Evolutionary conservation across 106 monocot species (phyloP), one percentile per base, ranked within the genome.

Genomic region (Triglochin maritima): DNA sequence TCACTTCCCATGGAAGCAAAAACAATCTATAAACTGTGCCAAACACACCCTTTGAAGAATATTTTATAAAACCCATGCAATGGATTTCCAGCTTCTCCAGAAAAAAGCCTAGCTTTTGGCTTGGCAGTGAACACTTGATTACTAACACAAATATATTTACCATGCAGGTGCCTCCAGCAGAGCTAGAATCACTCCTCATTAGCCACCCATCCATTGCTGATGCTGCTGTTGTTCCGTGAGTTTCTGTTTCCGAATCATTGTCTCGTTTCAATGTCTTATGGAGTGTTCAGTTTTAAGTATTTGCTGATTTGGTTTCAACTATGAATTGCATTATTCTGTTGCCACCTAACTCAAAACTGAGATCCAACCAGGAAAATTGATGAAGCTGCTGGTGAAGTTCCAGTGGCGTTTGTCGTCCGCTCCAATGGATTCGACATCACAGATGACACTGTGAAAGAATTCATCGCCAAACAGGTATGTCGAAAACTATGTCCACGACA

Each of bases 171-270:
- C 86, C 94, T 46, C 94, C 94, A 7, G 94, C 94, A 4, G 94
- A 94, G 81, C 80, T 94, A 0, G 94, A 94, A 74, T 65, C 82
- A 3, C 82, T 89, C 14, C 82, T 94, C 4, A 4, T 83, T 52
- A 71, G 68, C 70, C 89, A 94, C 62, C 81, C 89, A 7, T 75
- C 76, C 46, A 85, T 94, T 48, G 80, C 77, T 4, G 94, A 94
- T 46, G 94, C 89, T 2, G 94, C 94, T 29, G 94, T 94, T 10
- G 77, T 94, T 15, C 84, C 89, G 94, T 94, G 82, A 68, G 86
- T 50, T 9, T 41, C 7, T 8, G 7, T 52, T 11, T 52, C 52
- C 11, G 3, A 17, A 3, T 4, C 7, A 10, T 8, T 43, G 11
- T 17, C 15, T 12, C 3, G 11, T 29, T 8, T 51, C 9, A 12